Evolutionary conservation across 306 rosid genomes (phyloP).

Genomic region (Trifolium pratense): DNA sequence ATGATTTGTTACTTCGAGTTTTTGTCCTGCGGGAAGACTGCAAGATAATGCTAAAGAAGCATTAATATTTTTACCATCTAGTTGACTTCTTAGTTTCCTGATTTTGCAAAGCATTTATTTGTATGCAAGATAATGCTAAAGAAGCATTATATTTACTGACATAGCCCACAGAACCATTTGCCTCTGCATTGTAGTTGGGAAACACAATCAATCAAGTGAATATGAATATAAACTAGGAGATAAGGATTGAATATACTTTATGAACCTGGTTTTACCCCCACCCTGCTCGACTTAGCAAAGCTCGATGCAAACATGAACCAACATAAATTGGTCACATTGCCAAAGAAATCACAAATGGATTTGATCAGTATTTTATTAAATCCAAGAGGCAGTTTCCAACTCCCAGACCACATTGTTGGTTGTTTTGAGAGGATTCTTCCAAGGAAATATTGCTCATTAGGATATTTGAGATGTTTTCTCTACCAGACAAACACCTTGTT

Average conservation of each 20-base stretch:
- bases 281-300: constrained; percentile 24
- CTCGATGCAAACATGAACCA: constrained; percentile 23
- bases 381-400: constrained; percentile 24
- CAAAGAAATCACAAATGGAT: background rate
- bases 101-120: constrained; percentile 24
- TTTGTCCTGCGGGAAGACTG: constrained; percentile 24
- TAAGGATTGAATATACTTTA: constrained; percentile 25
- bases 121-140: background rate
- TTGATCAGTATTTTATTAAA: constrained; percentile 2
- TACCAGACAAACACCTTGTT: background rate
- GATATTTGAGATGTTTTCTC: constrained; percentile 6
- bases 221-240: constrained; percentile 19
- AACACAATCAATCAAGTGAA: constrained; percentile 34
- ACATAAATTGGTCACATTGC: constrained; percentile 12
- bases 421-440: constrained; percentile 1
- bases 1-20: constrained; percentile 19
- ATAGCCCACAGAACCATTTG: constrained; percentile 33
- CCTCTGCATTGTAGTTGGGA: constrained; percentile 30
- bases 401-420: background rate
- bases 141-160: constrained; percentile 15
- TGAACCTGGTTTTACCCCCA: constrained; percentile 2
- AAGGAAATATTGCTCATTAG: constrained; percentile 1
- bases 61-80: constrained; percentile 11
- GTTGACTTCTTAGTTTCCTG: constrained; percentile 23
- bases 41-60: constrained; percentile 44